phyloP scores from a whole-genome alignment of 805 yeast genomes.

The Metschnikowia cubensis region DNA sequence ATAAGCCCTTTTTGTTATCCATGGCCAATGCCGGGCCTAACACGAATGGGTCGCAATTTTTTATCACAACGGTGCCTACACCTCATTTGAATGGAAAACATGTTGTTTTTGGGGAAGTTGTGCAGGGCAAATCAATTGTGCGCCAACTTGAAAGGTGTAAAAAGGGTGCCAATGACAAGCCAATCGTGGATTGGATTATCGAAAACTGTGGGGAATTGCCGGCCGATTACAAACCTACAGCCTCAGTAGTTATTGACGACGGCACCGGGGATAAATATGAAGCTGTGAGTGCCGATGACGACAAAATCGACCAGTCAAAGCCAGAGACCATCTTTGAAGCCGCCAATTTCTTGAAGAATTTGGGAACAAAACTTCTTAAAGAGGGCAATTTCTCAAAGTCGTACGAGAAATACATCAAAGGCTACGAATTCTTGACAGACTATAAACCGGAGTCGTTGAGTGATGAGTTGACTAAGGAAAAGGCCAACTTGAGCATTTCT shows the following conservation, averaged over 20 bases:
- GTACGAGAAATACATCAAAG: slow-evolving; percentile 66
- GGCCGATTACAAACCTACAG: slow-evolving; percentile 50
- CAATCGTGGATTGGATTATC: slow-evolving; percentile 65
- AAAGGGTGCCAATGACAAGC: slow-evolving; percentile 67
- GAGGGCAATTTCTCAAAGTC: slow-evolving; percentile 56
- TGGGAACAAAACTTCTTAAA: slow-evolving; percentile 76
- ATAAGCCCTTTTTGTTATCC: slow-evolving; percentile 81
- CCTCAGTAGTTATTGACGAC: slow-evolving; percentile 52
- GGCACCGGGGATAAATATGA: slow-evolving; percentile 85
- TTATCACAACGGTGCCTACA: slow-evolving; percentile 84
- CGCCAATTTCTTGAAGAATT: slow-evolving; percentile 59
- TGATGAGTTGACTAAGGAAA: slow-evolving; percentile 47
- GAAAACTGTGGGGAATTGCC: slow-evolving; percentile 76
- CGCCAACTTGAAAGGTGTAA: slow-evolving; percentile 70
- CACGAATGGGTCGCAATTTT: slow-evolving; percentile 97
- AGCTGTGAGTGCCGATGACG: slow-evolving; percentile 71
- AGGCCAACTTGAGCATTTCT: slow-evolving; percentile 57
- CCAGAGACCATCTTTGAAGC: slow-evolving; percentile 69
- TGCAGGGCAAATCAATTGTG: slow-evolving; percentile 74
- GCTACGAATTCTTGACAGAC: slow-evolving; percentile 62
- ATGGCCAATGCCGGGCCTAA: slow-evolving; percentile 99
- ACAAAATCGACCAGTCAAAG: slow-evolving; percentile 51
- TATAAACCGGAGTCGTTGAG: slow-evolving; percentile 69
- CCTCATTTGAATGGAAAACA: slow-evolving; percentile 93
- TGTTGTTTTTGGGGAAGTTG: slow-evolving; percentile 90